Evolutionary conservation across 1,139 yeast species (phyloP).

Genomic region (Taphrina betulina): DNA sequence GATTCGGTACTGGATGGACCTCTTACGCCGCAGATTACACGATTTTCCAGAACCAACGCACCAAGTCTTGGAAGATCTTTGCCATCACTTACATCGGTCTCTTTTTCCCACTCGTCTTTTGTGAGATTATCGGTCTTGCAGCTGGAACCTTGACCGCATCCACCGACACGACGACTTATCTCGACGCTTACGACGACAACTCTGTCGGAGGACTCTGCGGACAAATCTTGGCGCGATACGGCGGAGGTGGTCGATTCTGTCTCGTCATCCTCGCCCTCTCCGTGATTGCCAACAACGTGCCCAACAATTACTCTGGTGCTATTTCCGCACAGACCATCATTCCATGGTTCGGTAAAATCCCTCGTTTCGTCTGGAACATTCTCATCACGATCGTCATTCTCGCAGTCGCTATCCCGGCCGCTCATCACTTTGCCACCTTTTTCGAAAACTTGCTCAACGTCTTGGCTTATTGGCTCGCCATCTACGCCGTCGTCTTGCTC

Average conservation of each 20-base stretch:
- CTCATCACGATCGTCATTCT: constrained; percentile 71
- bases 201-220: constrained; percentile 81
- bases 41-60: constrained; percentile 71
- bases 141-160: constrained; percentile 52
- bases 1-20: constrained; percentile 95
- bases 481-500: constrained; percentile 68
- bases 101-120: constrained; percentile 64
- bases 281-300: constrained; percentile 84
- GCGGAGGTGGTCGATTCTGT: constrained; percentile 87
- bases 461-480: constrained; percentile 86
- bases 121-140: constrained; percentile 84
- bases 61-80: constrained; percentile 61
- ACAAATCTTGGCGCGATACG: constrained; percentile 70
- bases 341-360: constrained; percentile 67
- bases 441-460: constrained; percentile 86
- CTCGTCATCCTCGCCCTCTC: constrained; percentile 79
- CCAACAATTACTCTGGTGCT: constrained; percentile 87
- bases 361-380: constrained; percentile 79
- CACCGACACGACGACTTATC: constrained; percentile 51
- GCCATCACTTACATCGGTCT: constrained; percentile 63
- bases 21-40: constrained; percentile 92
- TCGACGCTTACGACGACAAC: constrained; percentile 53
- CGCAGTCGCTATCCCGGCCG: constrained; percentile 86
- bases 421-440: constrained; percentile 66
- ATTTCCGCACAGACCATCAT: constrained; percentile 81